A percentile compares a stretch with the other conserved stretches of the same genome.
phyloP scores from a whole-genome alignment of 2,329 filamentous ascomycete genomes.

The Plenodomus lindquistii region DNA sequence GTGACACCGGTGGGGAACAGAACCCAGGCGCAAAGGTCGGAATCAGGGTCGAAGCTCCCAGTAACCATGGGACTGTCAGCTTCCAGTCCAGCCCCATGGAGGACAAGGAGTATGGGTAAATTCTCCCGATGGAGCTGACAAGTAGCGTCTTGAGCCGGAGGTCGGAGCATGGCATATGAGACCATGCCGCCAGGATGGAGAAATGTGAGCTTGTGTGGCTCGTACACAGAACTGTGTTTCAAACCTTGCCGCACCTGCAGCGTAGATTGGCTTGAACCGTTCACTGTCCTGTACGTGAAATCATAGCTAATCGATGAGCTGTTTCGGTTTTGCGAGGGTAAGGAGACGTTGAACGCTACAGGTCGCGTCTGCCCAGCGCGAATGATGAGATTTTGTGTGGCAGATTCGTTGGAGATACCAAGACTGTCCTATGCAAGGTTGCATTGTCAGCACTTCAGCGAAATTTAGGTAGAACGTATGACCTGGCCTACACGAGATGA shows the following conservation, averaged over 20 bases:
- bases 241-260: conserved; percentile 33
- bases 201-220: conserved; percentile 59
- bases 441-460: not conserved
- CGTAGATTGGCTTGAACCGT: conserved; percentile 11
- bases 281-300: conserved; percentile 29
- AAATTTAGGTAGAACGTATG: not conserved
- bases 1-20: conserved; percentile 62
- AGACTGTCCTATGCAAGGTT: conserved; percentile 11
- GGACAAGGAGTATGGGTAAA: conserved; percentile 55
- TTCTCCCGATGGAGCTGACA: conserved; percentile 21
- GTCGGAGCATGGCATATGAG: conserved; percentile 61
- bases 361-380: conserved; percentile 49
- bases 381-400: conserved; percentile 15
- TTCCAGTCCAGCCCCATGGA: conserved; percentile 63
- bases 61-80: conserved; percentile 53
- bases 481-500: not conserved
- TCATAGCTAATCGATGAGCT: conserved; percentile 21
- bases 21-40: conserved; percentile 59
- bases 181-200: conserved; percentile 58
- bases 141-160: conserved; percentile 51
- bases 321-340: conserved; percentile 25
- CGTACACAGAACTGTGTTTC: conserved; percentile 34
- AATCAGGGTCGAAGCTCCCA: conserved; percentile 54
- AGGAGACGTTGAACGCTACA: conserved; percentile 42
- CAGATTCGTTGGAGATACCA: not conserved